Conservation (phyloP, 768 basidiomycete genomes). For the Mycena maculata region DNA sequence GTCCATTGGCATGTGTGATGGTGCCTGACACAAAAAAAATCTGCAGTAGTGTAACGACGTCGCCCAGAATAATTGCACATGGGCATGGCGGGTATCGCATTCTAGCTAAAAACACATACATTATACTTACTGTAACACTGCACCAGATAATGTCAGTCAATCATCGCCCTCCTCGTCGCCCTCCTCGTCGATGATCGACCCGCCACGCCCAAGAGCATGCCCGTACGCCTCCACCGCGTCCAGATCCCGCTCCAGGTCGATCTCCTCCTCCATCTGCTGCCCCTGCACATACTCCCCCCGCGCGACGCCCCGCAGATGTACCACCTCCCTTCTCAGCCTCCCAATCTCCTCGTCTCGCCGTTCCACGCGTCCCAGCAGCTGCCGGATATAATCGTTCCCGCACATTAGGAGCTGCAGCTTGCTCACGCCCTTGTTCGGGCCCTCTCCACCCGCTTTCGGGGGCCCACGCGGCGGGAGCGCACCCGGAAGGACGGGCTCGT, state of each 20-base stretch:
- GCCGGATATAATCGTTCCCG: slow-evolving; percentile 88
- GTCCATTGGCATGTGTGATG: too few species aligned
- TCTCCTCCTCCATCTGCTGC: slow-evolving; percentile 48
- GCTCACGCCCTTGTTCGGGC: slow-evolving; percentile 95
- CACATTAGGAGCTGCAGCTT: slow-evolving; percentile 93
- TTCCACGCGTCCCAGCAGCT: slow-evolving; percentile 81
- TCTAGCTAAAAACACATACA: slow-evolving; percentile 19
- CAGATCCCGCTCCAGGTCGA: slow-evolving; percentile 70
- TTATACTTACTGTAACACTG: not conserved
- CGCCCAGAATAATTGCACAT: too few species aligned
- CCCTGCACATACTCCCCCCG: slow-evolving; percentile 46
- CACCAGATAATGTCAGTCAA: not conserved
- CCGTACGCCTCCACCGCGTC: slow-evolving; percentile 62
- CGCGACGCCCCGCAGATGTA: slow-evolving; percentile 60
- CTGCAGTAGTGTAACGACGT: too few species aligned
- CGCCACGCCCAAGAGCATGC: slow-evolving; percentile 26
- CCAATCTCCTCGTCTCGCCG: slow-evolving; percentile 84
- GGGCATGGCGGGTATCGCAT: slow-evolving; percentile 6
- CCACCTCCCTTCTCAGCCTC: slow-evolving; percentile 73
- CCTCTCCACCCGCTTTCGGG: slow-evolving; percentile 85
- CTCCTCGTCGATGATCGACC: slow-evolving; percentile 19
- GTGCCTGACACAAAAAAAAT: too few species aligned
- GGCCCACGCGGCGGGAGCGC: slow-evolving; percentile 91
- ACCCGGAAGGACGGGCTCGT: slow-evolving; percentile 86
- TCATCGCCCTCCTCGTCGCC: slow-evolving; percentile 27